Evolutionary conservation across 192 early-diverging fungal genomes (phyloP), one percentile per base, ranked within the genome.

Genomic region (Piromyces sp.): DNA sequence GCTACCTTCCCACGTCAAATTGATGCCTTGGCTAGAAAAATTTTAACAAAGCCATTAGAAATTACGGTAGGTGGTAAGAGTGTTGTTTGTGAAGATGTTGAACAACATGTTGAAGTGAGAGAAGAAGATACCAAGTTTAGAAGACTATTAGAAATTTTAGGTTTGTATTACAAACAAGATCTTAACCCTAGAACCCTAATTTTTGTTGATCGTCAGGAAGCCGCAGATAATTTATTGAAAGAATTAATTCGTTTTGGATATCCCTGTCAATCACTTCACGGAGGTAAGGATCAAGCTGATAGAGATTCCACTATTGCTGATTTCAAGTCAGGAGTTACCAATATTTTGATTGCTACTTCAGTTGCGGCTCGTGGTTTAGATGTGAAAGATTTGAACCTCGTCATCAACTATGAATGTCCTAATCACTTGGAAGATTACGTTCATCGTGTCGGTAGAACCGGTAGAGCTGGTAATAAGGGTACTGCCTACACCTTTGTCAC

Each of bases 391-490:
- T 87, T 98, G 3, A 96, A 94, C 79, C 86, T 95, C 30, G 97
- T 99, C 12, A 89, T 98, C 79, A 99, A 99, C 86, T 98, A 94
- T 82, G 98, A 99, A 82, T 94, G 95, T 79, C 98, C 98, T 14
- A 96, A 96, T 87, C 95, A 99, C 81, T 94, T 96, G 91, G 98
- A 99, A 82, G 98, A 99, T 80, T 95, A 98, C 86, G 95, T 99
- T 3, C 98, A 99, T 86, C 95, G 98, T 78, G 96, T 97, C 26
- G 98, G 98, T 12, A 90, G 98, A 42, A 99, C 98, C 0, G 98
- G 98, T 37, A 94, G 98, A 79, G 98, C 98, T 0, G 98, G 98
- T 79, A 96, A 97, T 86, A 98, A 95, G 84, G 98, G 98, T 78
- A 95, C 94, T 12, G 96, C 98, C 0, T 97, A 94, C 83, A 98